Percentiles rank a stretch among this genome's conserved stretches.
phyloP scores from a whole-genome alignment of 768 basidiomycete species.

The Chlorophyllum brunneum region DNA sequence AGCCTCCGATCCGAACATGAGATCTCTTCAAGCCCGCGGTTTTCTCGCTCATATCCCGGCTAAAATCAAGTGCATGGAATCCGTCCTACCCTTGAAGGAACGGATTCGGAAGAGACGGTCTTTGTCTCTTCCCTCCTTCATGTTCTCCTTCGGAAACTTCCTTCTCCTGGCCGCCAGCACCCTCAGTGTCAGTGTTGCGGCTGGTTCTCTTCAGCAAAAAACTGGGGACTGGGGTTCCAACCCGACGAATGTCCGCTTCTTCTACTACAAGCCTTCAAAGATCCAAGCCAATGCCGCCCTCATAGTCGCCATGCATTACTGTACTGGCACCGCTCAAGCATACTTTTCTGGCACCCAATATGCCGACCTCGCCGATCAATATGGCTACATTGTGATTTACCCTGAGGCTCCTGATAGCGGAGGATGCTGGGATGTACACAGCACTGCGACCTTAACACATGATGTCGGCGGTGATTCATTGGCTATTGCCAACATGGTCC shows the following conservation, averaged over 20 bases:
- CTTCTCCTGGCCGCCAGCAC: conserved; percentile 15
- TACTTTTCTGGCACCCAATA: conserved; percentile 48
- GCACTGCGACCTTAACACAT: conserved; percentile 48
- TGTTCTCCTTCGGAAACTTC: conserved; percentile 20
- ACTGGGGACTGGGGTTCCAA: conserved; percentile 47
- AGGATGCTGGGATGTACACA: conserved; percentile 52
- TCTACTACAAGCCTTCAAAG: conserved; percentile 37
- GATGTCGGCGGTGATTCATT: conserved; percentile 53
- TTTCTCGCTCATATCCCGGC: no score
- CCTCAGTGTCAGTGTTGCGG: conserved; percentile 22
- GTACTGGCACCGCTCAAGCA: conserved; percentile 46
- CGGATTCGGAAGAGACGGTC: no score
- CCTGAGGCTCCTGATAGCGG: conserved; percentile 40
- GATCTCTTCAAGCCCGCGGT: no score
- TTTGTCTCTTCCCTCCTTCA: no score
- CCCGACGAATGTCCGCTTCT: conserved; percentile 51
- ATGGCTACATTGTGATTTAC: conserved; percentile 47
- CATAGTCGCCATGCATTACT: conserved; percentile 52
- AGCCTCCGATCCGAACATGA: no score
- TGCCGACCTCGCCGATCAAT: conserved; percentile 46
- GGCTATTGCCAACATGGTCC: conserved; percentile 43
- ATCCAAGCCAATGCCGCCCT: conserved; percentile 37
- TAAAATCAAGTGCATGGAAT: no score
- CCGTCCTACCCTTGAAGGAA: no score
- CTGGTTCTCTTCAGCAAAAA: conserved; percentile 31